A percentile compares a stretch with the other conserved stretches of the same genome.
phyloP scores from a whole-genome alignment of 129 eudicot genomes.

The Oenanthe sinensis region DNA sequence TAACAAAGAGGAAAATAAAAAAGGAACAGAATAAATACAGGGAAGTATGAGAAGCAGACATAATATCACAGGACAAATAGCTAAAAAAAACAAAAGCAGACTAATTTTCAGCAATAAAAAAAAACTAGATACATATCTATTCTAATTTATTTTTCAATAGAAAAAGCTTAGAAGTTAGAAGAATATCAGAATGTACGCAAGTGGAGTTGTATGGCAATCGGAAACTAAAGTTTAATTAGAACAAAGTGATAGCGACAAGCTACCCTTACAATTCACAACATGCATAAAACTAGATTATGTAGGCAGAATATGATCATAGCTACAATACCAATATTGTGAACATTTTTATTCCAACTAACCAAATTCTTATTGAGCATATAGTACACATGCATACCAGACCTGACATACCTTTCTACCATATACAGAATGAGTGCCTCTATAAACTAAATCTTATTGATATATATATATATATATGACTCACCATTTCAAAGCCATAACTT shows the following conservation, averaged over 20 bases:
- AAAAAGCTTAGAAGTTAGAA: not conserved
- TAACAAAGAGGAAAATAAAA: not conserved
- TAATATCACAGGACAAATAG: not conserved
- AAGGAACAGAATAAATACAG: not conserved
- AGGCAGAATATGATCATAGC: not conserved
- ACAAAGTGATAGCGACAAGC: not conserved
- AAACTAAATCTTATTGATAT: not conserved
- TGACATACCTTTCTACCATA: not conserved
- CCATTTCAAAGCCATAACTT: conserved; percentile 99
- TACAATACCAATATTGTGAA: not conserved
- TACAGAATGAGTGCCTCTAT: not conserved
- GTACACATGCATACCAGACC: not conserved
- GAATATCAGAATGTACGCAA: not conserved
- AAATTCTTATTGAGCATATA: not conserved
- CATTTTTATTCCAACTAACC: not conserved
- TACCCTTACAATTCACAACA: not conserved
- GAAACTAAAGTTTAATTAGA: not conserved
- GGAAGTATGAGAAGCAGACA: not conserved
- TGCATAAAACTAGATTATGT: not conserved
- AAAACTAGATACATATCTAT: not conserved
- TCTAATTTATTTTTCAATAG: not conserved
- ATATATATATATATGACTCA: conserved; percentile 15
- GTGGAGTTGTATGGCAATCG: not conserved
- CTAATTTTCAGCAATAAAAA: not conserved
- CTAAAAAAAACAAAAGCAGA: not conserved